Evolutionary conservation across 257 asterid genomes (phyloP), one percentile per base, ranked within the genome.

Genomic region (Fraxinus cuspidata): DNA sequence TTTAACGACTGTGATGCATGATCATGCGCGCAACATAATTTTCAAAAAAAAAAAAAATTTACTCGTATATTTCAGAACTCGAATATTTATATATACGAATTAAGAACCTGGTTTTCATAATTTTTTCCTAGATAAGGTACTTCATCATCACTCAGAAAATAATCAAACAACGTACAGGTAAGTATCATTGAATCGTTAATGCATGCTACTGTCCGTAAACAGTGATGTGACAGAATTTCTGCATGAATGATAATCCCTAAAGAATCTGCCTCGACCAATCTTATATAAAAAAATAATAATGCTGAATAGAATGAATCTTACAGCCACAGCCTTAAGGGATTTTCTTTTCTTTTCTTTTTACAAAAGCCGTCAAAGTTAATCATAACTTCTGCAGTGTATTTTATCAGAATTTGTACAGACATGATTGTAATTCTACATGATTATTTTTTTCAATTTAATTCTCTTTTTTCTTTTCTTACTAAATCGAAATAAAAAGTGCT

Each of bases 331-430:
- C 28, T n/a, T 18, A 2, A 3, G 2, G 69, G 32, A 60, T 60
- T 60, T 21, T 56, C 21, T 58, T 58, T n/a, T 58, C 13, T n/a
- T 58, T 58, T 63, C 18, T 25, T 63, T 63, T 23, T 63, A 9
- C 69, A 63, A 63, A 63, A 63, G 69, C 69, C 29, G 69, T 63
- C 69, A 63, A 63, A 25, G 18, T 63, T 27, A 11, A 63, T 63
- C 69, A 63, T 63, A 63, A 6, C 65, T 56, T 56, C 28, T n/a
- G 65, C 65, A 51, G 63, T 51, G 23, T 25, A 21, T 60, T 60
- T 60, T 25, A 25, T 60, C 65, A 6, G 28, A 56, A 56, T 53
- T 51, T 51, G 19, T 51, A 51, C 63, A 3, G 23, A 3, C 63
- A 18, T 58, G 12, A 58, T 12, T 60, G 18, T 60, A 23, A 23